These are phyloP conservation scores for Heritiera littoralis DNA, from an alignment of 345 rosid species.

Conservation along the genomic window DNA sequence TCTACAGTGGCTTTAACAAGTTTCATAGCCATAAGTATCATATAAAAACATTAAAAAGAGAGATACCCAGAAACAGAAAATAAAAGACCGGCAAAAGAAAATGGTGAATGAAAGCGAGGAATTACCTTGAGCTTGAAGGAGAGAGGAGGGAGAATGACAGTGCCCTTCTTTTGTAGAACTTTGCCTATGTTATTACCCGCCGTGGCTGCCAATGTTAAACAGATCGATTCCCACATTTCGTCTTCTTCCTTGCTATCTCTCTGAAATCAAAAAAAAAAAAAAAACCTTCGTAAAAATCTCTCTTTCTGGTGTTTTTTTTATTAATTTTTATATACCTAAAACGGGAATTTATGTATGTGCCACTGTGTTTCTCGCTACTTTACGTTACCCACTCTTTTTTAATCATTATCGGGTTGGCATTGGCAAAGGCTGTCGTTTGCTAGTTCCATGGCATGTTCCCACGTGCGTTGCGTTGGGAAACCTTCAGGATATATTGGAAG, in stretches of 20 bases:
- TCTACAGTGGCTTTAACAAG: neutral
- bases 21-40: neutral
- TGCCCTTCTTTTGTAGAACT: conserved; percentile 96
- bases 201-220: conserved; percentile 85
- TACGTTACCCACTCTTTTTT: neutral
- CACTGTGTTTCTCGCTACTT: neutral
- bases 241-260: neutral
- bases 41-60: neutral
- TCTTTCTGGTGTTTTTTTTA: neutral
- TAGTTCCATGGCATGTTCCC: neutral
- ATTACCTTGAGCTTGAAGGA: conserved; percentile 92
- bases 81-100: neutral
- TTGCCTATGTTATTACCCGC: conserved; percentile 98
- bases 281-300: neutral
- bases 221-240: conserved; percentile 87
- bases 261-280: neutral
- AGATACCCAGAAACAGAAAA: conserved; percentile 3
- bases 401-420: neutral
- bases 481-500: neutral
- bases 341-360: neutral
- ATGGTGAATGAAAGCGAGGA: neutral
- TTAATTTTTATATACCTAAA: neutral
- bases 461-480: neutral
- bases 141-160: conserved; percentile 92
- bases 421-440: neutral